Percentiles rank a stretch among this genome's conserved stretches.
Evolutionary conservation across 768 basidiomycete species (phyloP).

Genomic region (Coprinopsis sp.): DNA sequence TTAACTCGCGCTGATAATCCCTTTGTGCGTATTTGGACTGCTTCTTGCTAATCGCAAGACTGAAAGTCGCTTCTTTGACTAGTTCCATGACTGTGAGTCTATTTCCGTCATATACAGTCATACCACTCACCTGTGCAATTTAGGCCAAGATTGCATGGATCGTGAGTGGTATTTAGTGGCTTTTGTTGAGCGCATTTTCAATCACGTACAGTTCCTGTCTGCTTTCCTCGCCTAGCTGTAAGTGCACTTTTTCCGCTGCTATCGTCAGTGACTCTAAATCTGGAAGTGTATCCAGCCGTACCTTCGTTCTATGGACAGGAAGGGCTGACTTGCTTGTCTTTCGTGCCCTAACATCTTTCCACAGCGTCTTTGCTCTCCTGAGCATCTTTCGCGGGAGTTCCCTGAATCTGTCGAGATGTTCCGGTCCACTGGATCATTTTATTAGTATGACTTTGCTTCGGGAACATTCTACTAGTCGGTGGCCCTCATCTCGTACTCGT

Average conservation of each 20-base stretch:
- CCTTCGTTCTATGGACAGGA: not conserved
- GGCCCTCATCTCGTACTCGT: not conserved
- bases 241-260: not conserved
- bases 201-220: not conserved
- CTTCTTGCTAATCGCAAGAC: not conserved
- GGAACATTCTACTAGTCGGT: slow-evolving; percentile 3
- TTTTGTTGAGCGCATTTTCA: not conserved
- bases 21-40: not conserved
- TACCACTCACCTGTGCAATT: not conserved
- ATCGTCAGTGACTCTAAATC: not conserved
- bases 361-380: not conserved
- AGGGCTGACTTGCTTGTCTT: not conserved
- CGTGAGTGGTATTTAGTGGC: not conserved
- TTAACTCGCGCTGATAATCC: too few species aligned
- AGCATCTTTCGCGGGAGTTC: not conserved
- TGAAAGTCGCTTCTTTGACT: not conserved
- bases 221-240: slow-evolving; percentile 1
- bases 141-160: slow-evolving; percentile 1
- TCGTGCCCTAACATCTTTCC: not conserved
- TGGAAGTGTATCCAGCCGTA: not conserved
- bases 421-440: not conserved
- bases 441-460: slow-evolving; percentile 1
- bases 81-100: not conserved
- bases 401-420: too few species aligned
- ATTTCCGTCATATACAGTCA: not conserved